A percentile compares a stretch with the other conserved stretches of the same genome.
Evolutionary conservation across 2,329 filamentous ascomycete species (phyloP).

Genomic region (Corinectria fuckeliana): DNA sequence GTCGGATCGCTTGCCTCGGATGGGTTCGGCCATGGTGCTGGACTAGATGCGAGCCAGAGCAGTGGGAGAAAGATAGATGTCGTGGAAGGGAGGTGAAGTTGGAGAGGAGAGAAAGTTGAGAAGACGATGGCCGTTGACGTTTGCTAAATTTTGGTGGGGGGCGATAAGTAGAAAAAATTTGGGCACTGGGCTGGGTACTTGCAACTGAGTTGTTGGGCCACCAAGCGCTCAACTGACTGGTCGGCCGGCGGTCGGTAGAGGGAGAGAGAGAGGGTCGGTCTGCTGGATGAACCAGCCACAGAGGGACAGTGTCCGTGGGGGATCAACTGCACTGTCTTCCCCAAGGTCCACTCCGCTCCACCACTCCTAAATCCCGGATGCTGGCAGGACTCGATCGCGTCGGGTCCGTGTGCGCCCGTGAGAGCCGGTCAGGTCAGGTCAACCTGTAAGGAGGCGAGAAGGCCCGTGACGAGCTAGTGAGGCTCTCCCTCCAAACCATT

Average conservation of each 20-base stretch:
- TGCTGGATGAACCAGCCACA: not conserved
- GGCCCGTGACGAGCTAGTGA: constrained; percentile 14
- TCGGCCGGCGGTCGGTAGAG: constrained; percentile 21
- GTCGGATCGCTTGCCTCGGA: constrained; percentile 68
- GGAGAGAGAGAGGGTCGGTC: constrained; percentile 7
- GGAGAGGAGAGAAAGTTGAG: constrained; percentile 44
- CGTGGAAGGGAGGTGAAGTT: constrained; percentile 37
- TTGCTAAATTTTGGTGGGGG: constrained; percentile 51
- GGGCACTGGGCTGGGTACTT: constrained; percentile 40
- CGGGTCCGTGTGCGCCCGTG: not conserved
- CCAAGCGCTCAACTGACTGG: constrained; percentile 37
- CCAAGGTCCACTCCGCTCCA: constrained; percentile 3
- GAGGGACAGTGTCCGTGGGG: constrained; percentile 4
- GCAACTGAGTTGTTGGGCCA: constrained; percentile 42
- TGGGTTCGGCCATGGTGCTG: constrained; percentile 66
- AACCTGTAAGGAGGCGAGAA: not conserved
- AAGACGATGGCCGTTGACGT: constrained; percentile 44
- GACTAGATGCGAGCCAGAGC: constrained; percentile 36
- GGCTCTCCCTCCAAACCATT: constrained; percentile 22
- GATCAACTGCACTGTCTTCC: constrained; percentile 2
- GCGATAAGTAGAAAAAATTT: constrained; percentile 46
- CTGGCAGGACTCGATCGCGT: not conserved
- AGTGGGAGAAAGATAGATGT: constrained; percentile 40
- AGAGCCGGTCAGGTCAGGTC: not conserved
- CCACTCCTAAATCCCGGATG: constrained; percentile 13